These are phyloP conservation scores for Cordyceps cateniannulata DNA, from an alignment of 2,329 filamentous ascomycete genomes.

Conservation along the genomic window DNA sequence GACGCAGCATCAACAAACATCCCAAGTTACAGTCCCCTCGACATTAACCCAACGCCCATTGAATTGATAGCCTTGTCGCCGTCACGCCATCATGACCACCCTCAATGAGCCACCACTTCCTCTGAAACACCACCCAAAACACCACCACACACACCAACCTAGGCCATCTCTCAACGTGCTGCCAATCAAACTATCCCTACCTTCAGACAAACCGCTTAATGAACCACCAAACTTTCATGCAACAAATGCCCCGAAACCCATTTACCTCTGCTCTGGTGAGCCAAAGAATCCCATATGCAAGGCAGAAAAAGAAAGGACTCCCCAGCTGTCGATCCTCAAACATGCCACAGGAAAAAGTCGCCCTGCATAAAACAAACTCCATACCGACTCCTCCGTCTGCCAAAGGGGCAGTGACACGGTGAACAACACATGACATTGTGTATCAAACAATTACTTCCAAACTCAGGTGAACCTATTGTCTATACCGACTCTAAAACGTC, in stretches of 20 bases:
- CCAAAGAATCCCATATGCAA: background rate
- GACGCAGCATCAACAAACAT: too few relatives aligned
- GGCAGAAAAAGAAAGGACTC: too few relatives aligned
- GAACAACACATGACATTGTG: background rate
- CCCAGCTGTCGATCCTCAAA: background rate
- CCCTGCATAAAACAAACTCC: background rate
- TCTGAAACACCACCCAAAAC: conserved; percentile 8
- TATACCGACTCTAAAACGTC: background rate
- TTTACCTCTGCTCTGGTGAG: background rate
- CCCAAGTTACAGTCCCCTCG: too few relatives aligned
- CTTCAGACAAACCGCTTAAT: background rate
- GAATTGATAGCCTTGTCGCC: too few relatives aligned
- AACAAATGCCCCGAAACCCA: background rate
- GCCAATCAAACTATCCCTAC: background rate
- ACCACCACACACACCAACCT: background rate
- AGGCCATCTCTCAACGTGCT: background rate
- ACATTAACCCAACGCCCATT: background rate
- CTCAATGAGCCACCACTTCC: background rate
- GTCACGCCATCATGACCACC: background rate
- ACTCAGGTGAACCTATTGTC: background rate
- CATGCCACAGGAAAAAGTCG: background rate
- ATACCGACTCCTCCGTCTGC: background rate
- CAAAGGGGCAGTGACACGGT: too few relatives aligned
- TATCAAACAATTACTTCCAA: background rate
- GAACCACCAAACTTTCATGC: background rate